A percentile compares a stretch with the other conserved stretches of the same genome.
phyloP scores from a whole-genome alignment of 345 rosid species.

The Stellera chamaejasme region DNA sequence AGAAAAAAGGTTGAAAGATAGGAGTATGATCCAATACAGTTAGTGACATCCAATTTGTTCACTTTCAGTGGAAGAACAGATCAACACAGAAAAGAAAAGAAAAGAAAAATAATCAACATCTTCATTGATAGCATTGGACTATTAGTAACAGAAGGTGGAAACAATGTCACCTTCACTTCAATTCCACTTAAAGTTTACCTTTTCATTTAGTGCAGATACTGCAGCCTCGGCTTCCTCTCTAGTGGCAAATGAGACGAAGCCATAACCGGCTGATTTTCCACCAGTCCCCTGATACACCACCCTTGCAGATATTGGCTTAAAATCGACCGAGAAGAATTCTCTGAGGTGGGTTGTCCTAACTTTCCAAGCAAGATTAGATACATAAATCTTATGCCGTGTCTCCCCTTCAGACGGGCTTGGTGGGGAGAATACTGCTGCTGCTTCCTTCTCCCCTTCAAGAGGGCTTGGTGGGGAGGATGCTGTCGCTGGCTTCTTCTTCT shows the following conservation, averaged over 20 bases:
- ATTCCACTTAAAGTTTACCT: constrained; percentile 34
- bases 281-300: constrained; percentile 56
- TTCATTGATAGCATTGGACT: no score
- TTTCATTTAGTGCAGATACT: constrained; percentile 54
- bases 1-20: neutral
- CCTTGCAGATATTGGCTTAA: constrained; percentile 51
- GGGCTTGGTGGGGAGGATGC: constrained; percentile 26
- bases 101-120: no score
- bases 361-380: constrained; percentile 92
- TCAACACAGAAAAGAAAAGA: no score
- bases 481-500: constrained; percentile 26
- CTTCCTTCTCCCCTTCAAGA: constrained; percentile 27
- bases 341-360: constrained; percentile 67
- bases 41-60: no score
- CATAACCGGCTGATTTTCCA: constrained; percentile 77
- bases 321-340: constrained; percentile 55
- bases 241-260: constrained; percentile 82
- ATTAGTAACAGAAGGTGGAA: no score
- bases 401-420: constrained; percentile 32
- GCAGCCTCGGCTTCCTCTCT: constrained; percentile 85
- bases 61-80: neutral
- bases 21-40: no score
- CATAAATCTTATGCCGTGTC: constrained; percentile 60
- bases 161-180: no score
- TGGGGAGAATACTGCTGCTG: constrained; percentile 24